Percentiles rank a stretch among this genome's conserved stretches.
Evolutionary conservation across 371 early-diverging fungal genomes (phyloP).

Genomic region (Syncephalastrum monosporum): DNA sequence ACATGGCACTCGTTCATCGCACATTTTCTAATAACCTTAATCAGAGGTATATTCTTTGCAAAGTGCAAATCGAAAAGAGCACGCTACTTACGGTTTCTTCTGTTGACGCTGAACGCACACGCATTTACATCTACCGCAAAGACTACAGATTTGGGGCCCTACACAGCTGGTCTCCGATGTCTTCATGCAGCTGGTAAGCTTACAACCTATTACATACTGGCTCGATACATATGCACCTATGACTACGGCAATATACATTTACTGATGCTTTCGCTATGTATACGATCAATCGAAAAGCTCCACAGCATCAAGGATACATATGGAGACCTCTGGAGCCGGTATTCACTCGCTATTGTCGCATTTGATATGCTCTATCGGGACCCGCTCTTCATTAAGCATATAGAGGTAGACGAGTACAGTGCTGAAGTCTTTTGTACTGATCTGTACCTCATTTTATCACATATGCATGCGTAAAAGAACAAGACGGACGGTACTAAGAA

Average conservation of each 20-base stretch:
- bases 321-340: conserved; percentile 17
- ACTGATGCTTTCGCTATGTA: not conserved
- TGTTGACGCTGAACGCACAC: too few species aligned
- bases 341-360: conserved; percentile 16
- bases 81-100: too few species aligned
- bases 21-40: conserved; percentile 11
- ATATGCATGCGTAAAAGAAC: too few species aligned
- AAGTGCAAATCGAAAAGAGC: not conserved
- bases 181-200: conserved; percentile 26
- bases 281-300: not conserved
- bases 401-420: conserved; percentile 17
- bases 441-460: too few species aligned
- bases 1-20: conserved; percentile 1
- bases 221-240: conserved; percentile 7
- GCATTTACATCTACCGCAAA: conserved; percentile 1
- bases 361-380: conserved; percentile 23
- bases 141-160: conserved; percentile 36
- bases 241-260: not conserved
- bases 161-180: conserved; percentile 38
- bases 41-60: conserved; percentile 14
- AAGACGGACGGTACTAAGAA: not conserved
- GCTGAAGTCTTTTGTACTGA: not conserved
- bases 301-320: conserved; percentile 6
- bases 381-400: conserved; percentile 22
- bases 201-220: conserved; percentile 1